phyloP scores from a whole-genome alignment of 495 filamentous ascomycete species.

The Neurospora hispaniola region DNA sequence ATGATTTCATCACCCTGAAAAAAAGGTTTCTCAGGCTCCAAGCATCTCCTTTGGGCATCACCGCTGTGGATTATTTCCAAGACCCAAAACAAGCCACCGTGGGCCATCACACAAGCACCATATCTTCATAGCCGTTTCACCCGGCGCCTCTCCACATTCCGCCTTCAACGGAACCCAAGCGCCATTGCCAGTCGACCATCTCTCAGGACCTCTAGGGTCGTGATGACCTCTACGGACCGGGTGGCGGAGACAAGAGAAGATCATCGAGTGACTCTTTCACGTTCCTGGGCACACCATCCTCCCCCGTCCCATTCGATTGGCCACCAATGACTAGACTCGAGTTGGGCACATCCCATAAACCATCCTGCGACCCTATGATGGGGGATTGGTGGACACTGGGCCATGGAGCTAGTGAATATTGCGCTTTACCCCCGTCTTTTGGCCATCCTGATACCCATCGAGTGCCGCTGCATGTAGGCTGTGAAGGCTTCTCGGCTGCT shows the following conservation, averaged over 20 bases:
- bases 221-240: not conserved
- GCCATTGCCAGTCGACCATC: not conserved
- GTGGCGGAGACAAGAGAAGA: not conserved
- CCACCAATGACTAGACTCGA: not conserved
- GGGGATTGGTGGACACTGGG: not conserved
- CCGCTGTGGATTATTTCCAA: not conserved
- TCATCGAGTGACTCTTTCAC: not conserved
- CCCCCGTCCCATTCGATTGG: not conserved
- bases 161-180: not conserved
- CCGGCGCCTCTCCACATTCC: not conserved
- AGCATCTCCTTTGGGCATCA: not conserved
- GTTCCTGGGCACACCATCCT: not conserved
- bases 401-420: not conserved
- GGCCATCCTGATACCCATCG: not conserved
- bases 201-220: not conserved
- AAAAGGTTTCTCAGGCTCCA: not conserved
- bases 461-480: not conserved
- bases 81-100: not conserved
- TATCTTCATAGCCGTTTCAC: not conserved
- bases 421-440: not conserved
- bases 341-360: not conserved
- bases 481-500: constrained; percentile 14
- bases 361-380: not conserved
- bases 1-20: not conserved
- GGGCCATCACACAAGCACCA: not conserved